Evolutionary conservation across 805 yeast species (phyloP), one percentile per base, ranked within the genome.

Genomic region (Saturnispora sanitii): DNA sequence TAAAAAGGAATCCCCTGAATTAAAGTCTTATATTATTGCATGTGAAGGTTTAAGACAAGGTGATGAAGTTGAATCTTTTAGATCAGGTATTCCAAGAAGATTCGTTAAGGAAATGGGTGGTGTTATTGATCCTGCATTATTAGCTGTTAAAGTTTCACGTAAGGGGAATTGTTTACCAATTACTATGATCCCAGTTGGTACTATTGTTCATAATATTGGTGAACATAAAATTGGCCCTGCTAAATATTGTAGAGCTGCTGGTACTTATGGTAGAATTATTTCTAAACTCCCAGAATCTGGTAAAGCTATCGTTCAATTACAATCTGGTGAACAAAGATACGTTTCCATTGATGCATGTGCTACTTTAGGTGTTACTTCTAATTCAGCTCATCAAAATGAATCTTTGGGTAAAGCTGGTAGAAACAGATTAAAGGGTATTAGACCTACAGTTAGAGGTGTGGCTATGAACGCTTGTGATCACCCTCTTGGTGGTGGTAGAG

Each of bases 401-500:
- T 74, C 83, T 44, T 75, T 86, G 66, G 98, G 98, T 71, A 92
- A 92, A 62, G 98, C 98, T 19, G 98, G 98, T 55, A 77, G 96
- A 64, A 71, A 81, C 40, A 80, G 98, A 61, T 81, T 87, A 71
- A 68, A 82, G 58, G 98, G 97, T 48, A 79, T 82, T 55, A 79
- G 97, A 64, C 98, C 98, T 28, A 77, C 80, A 38, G 96, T 88
- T 30, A 82, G 98, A 70, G 98, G 98, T 75, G 84, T 86, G 53
- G 97, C 98, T 37, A 86, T 85, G 95, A 92, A 92, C 66, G 92
- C 92, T 49, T 77, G 79, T 59, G 96, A 92, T 64, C 98, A 92
- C 69, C 98, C 98, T 49, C 88, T 86, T 57, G 98, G 98, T 71
- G 98, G 98, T 80, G 98, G 98, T 67, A 80, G 98, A 73, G 98